Conservation (phyloP, 2,329 filamentous ascomycete genomes). For the Fusarium pseudocircinatum region DNA sequence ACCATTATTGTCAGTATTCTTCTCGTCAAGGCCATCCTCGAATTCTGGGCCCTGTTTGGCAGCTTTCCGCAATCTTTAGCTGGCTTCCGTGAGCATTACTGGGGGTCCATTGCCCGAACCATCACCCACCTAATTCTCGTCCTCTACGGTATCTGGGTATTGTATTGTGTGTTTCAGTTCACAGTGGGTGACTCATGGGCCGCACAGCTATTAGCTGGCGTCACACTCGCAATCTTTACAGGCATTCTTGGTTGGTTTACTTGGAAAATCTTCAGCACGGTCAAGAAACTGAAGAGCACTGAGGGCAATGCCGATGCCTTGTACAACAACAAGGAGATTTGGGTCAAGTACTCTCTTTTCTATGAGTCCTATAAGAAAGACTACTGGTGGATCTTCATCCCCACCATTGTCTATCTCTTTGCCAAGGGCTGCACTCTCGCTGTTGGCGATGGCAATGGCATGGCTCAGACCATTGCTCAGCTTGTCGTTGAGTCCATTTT, state of each 20-base stretch:
- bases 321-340: conserved; percentile 89
- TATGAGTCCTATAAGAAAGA: conserved; percentile 95
- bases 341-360: conserved; percentile 96
- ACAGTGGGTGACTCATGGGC: conserved; percentile 94
- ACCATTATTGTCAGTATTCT: conserved; percentile 87
- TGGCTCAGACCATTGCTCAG: conserved; percentile 82
- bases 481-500: conserved; percentile 83
- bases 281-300: conserved; percentile 74
- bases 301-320: conserved; percentile 79
- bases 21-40: conserved; percentile 89
- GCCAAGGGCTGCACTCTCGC: conserved; percentile 88
- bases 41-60: conserved; percentile 89
- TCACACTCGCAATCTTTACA: conserved; percentile 85
- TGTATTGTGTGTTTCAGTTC: conserved; percentile 97
- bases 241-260: conserved; percentile 83
- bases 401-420: conserved; percentile 89
- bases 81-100: conserved; percentile 95
- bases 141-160: conserved; percentile 92
- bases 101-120: conserved; percentile 88
- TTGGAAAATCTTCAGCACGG: conserved; percentile 82
- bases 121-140: conserved; percentile 91
- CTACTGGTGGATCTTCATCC: conserved; percentile 98
- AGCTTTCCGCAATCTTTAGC: conserved; percentile 82
- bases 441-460: conserved; percentile 83
- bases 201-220: conserved; percentile 81